Percentiles rank a stretch among this genome's conserved stretches.
Evolutionary conservation across 331 rosid genomes (phyloP).

Genomic region (Rhamnella rubrinervis): DNA sequence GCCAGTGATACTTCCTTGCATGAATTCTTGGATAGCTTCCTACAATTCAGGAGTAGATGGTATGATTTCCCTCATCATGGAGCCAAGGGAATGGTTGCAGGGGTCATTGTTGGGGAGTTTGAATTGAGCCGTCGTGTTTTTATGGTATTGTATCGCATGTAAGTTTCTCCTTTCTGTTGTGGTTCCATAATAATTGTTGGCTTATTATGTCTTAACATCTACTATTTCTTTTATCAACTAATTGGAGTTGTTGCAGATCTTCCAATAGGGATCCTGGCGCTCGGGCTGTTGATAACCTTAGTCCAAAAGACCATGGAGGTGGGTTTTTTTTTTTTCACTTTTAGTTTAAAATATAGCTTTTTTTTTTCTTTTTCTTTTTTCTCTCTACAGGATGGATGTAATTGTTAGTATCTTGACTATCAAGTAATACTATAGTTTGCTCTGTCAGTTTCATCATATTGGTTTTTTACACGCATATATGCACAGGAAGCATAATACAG

Average conservation of each 20-base stretch:
- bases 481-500: too few relatives aligned
- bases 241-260: conserved; percentile 52
- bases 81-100: conserved; percentile 74
- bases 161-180: conserved; percentile 37
- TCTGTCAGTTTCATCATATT: too few relatives aligned
- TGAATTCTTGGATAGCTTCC: conserved; percentile 86
- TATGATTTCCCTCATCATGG: conserved; percentile 89
- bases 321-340: conserved; percentile 29
- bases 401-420: too few relatives aligned
- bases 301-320: conserved; percentile 82
- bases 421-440: too few relatives aligned
- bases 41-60: conserved; percentile 91
- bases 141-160: conserved; percentile 91
- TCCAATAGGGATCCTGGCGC: conserved; percentile 88
- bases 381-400: not conserved
- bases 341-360: not conserved
- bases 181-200: not conserved
- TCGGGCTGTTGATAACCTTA: conserved; percentile 69
- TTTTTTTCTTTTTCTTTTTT: conserved; percentile 19
- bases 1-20: conserved; percentile 77
- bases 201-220: not conserved
- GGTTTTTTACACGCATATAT: too few relatives aligned
- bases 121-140: conserved; percentile 85
- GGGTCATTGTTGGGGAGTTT: conserved; percentile 86
- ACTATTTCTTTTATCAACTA: conserved; percentile 1